A percentile compares a stretch with the other conserved stretches of the same genome.
These are phyloP conservation scores for Termitomyces heimii DNA, from an alignment of 768 basidiomycete genomes.

Conservation along the genomic window DNA sequence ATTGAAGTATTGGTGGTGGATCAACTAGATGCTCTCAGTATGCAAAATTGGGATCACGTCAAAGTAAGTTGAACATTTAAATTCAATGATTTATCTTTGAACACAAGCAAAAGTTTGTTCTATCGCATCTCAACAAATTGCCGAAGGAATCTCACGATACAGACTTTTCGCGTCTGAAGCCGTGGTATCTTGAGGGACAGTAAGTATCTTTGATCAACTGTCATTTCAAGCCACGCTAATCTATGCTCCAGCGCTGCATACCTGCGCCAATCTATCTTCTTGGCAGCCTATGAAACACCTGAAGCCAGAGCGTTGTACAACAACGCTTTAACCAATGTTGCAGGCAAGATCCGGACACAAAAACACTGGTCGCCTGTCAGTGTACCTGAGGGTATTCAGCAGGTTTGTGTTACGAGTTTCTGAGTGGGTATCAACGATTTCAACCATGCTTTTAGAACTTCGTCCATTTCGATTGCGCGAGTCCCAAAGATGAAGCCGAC, in stretches of 20 bases:
- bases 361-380: conserved; percentile 65
- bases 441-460: conserved; percentile 47
- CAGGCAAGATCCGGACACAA: conserved; percentile 74
- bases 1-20: conserved; percentile 91
- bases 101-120: conserved; percentile 57
- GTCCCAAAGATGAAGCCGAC: conserved; percentile 75
- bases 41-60: conserved; percentile 99
- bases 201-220: conserved; percentile 30
- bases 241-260: conserved; percentile 56
- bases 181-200: conserved; percentile 97
- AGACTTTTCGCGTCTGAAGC: conserved; percentile 96
- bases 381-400: conserved; percentile 80
- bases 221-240: background rate
- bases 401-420: conserved; percentile 35
- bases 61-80: conserved; percentile 50
- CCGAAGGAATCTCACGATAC: conserved; percentile 92
- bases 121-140: conserved; percentile 79
- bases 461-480: conserved; percentile 64
- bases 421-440: background rate
- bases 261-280: conserved; percentile 83
- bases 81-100: background rate
- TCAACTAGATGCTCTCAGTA: conserved; percentile 85
- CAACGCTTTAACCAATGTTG: conserved; percentile 69
- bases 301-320: conserved; percentile 83
- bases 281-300: conserved; percentile 86